Conservation (phyloP, 1,284 basidiomycete species). For the Ustilago lituana region DNA sequence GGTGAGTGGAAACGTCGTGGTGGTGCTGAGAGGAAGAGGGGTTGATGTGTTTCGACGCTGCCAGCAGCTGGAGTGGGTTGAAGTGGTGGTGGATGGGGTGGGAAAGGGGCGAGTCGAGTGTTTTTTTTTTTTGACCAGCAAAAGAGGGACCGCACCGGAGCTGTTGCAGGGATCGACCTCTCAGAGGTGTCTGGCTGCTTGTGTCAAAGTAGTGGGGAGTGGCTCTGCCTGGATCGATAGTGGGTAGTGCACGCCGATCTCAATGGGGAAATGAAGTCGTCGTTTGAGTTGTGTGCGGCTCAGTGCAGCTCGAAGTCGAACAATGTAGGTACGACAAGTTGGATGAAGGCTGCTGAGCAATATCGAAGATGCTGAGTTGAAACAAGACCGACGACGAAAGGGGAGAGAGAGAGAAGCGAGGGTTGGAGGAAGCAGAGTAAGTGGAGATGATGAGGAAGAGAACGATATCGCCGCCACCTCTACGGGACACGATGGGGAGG, state of each 20-base stretch:
- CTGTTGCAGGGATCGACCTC: conserved; percentile 4
- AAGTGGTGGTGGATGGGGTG: background rate
- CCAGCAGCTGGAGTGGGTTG: conserved; percentile 18
- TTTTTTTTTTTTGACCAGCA: conserved; percentile 37
- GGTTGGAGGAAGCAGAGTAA: background rate
- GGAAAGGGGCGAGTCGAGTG: background rate
- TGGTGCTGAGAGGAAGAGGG: background rate
- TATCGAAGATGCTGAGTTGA: no score
- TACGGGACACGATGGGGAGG: conserved; percentile 1
- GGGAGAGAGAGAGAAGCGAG: background rate
- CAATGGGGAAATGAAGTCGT: conserved; percentile 2
- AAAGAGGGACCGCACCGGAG: conserved; percentile 2
- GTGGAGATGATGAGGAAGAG: background rate
- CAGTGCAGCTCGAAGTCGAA: background rate
- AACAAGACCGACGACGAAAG: background rate
- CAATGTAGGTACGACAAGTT: background rate
- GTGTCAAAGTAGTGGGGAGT: conserved; percentile 1
- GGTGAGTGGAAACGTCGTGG: background rate
- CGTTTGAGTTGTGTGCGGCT: background rate
- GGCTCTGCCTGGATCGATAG: background rate
- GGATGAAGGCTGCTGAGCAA: no score
- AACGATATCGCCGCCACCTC: conserved; percentile 11
- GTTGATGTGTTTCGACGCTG: conserved; percentile 13
- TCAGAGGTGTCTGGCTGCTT: conserved; percentile 17
- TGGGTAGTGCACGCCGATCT: conserved; percentile 1